These are phyloP conservation scores for Phanerodontia chrysosporium DNA, from an alignment of 768 basidiomycete genomes.

Conservation along the genomic window DNA sequence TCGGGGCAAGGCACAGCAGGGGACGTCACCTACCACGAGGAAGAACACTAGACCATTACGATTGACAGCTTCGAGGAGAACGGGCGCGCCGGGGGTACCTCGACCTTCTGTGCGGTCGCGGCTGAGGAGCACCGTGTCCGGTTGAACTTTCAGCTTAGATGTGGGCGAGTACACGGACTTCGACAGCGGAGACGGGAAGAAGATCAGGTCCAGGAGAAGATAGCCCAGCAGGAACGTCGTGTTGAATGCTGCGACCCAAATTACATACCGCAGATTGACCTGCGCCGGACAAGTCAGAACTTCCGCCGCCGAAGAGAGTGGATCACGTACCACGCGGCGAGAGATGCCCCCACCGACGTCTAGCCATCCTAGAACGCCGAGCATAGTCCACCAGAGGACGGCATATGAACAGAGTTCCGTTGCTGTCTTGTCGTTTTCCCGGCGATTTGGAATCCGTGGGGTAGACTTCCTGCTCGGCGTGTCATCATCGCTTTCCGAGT, in stretches of 20 bases:
- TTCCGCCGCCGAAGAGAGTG: not conserved
- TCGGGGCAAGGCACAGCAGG: not conserved
- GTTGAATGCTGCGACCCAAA: constrained; percentile 90
- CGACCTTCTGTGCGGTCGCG: constrained; percentile 22
- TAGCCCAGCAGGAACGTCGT: constrained; percentile 80
- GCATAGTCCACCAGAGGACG: constrained; percentile 70
- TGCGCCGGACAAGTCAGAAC: constrained; percentile 34
- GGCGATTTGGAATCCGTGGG: constrained; percentile 26
- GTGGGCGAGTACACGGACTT: constrained; percentile 30
- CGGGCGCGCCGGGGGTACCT: constrained; percentile 30
- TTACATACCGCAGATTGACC: constrained; percentile 86
- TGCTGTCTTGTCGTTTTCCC: constrained; percentile 70
- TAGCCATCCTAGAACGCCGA: constrained; percentile 35
- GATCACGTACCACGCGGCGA: constrained; percentile 52
- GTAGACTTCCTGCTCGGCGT: constrained; percentile 14
- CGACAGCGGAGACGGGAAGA: constrained; percentile 47
- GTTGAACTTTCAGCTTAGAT: constrained; percentile 32
- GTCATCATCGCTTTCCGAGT: constrained; percentile 17
- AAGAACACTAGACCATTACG: constrained; percentile 77
- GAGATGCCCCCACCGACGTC: constrained; percentile 45
- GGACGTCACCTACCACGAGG: constrained; percentile 56
- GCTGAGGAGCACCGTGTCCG: constrained; percentile 20
- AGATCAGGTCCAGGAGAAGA: constrained; percentile 66
- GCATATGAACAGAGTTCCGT: constrained; percentile 76
- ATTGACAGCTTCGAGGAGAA: constrained; percentile 78